Base-by-base conservation (phyloP, 306 rosid genomes). In the Inga laurina region DNA sequence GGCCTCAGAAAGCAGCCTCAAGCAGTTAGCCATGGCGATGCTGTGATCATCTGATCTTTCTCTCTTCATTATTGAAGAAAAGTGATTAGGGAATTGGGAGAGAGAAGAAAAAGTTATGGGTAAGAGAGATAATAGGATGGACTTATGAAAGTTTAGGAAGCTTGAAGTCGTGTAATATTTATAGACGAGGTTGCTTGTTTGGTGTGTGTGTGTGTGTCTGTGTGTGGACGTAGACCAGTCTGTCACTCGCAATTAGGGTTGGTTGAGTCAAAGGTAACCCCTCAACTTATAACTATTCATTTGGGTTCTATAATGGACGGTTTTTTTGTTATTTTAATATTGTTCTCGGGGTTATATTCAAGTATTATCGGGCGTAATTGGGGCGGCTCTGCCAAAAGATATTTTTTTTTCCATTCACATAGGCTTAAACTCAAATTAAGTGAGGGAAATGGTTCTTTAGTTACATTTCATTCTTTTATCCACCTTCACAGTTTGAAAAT, bases 1-100 rank as follows among this genome's bases (percentile, higher is more conserved):
- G 12, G 83, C 88, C 35, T 81, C 84, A 45, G 99, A 92, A 15
- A 96, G 97, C 49, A 96, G 37, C 98, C 92, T 96, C 93, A 96
- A 82, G 79, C 87, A 96, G 83, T 93, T 93, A 19, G 99, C 94
- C 97, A 93, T 90, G 89, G 84, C 84, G 64, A 87, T 64, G 85
- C 83, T 85, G 4, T 44, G 19, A 85, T 30, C 35, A 59, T 59
- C 66, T 59, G 30, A 10, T 82, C 90, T 90, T 78, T 87, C 93
- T 82, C 98, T 92, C 91, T 96, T 96, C 98, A 93, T 39, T 7
- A 39, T 93, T 65, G 71, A 30, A 32, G 43, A 65, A 64, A 27
- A 30, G 22, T 14, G 7, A 32, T 65, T 3, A 65, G 39, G 16
- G n/a, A 22, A 59, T n/a, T 9, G 65, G 8, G 66, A 22, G 30